Percentiles rank a stretch among this genome's conserved stretches.
Conservation (phyloP, 257 asterid genomes). For the Lantana camara region DNA sequence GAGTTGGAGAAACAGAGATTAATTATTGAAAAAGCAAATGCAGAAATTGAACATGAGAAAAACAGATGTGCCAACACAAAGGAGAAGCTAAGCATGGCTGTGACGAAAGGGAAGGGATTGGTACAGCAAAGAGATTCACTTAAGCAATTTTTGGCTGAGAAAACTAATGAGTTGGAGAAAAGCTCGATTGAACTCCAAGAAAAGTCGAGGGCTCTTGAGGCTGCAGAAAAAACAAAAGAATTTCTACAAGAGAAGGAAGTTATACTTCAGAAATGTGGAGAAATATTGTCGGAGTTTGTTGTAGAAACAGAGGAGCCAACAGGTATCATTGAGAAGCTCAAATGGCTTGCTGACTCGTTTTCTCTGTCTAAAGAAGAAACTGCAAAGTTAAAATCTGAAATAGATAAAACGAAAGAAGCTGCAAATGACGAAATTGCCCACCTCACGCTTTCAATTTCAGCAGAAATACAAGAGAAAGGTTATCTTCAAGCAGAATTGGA, state of each 20-base stretch:
- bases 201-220: conserved; percentile 70
- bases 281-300: conserved; percentile 56
- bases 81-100: conserved; percentile 98
- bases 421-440: conserved; percentile 55
- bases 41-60: conserved; percentile 82
- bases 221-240: conserved; percentile 59
- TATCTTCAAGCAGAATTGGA: conserved; percentile 67
- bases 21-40: conserved; percentile 52
- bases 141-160: conserved; percentile 80
- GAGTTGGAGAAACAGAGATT: conserved; percentile 60
- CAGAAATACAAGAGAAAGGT: conserved; percentile 61
- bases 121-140: conserved; percentile 90
- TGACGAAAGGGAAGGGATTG: conserved; percentile 96
- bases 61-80: conserved; percentile 73
- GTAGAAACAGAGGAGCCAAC: conserved; percentile 44
- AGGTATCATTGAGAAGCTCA: conserved; percentile 60
- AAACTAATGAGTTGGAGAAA: conserved; percentile 67
- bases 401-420: conserved; percentile 52
- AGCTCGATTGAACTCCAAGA: conserved; percentile 64
- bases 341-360: conserved; percentile 68
- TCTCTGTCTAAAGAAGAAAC: conserved; percentile 59
- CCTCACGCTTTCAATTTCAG: conserved; percentile 56
- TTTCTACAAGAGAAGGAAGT: conserved; percentile 64
- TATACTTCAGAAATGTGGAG: conserved; percentile 64
- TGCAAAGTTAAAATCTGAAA: conserved; percentile 54